Percentiles rank a stretch among this genome's conserved stretches.
phyloP scores from a whole-genome alignment of 2,329 filamentous ascomycete species.

The Fusarium guadeloupense region DNA sequence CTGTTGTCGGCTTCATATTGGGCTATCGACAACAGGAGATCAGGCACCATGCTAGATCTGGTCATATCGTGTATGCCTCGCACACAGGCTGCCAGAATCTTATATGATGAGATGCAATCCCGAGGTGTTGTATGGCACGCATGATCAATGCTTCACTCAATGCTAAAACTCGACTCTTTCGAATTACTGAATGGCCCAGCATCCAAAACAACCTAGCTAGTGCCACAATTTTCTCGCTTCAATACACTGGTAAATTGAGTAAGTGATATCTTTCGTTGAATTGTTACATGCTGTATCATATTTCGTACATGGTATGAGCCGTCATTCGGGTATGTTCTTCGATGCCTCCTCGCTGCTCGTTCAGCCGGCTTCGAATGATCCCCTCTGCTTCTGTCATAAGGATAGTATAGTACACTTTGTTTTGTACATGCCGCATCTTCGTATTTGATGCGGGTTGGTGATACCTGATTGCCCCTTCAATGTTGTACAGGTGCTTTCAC shows the following conservation, averaged over 20 bases:
- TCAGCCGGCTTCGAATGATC: background rate
- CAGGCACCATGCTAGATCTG: too few species aligned
- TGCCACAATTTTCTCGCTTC: background rate
- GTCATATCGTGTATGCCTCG: too few species aligned
- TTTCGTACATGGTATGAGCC: conserved; percentile 22
- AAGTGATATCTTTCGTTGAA: background rate
- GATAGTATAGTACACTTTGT: conserved; percentile 31
- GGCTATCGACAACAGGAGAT: too few species aligned
- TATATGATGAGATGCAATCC: too few species aligned
- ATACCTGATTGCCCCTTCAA: background rate
- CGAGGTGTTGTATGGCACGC: too few species aligned
- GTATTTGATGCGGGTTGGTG: background rate
- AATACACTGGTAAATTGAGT: background rate
- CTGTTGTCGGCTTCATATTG: too few species aligned
- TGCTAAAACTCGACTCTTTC: too few species aligned
- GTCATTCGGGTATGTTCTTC: background rate
- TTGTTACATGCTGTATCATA: conserved; percentile 9
- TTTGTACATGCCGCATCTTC: conserved; percentile 17
- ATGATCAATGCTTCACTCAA: too few species aligned
- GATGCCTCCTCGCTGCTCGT: conserved; percentile 3
- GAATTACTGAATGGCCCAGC: background rate
- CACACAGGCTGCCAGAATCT: too few species aligned
- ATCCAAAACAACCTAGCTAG: background rate
- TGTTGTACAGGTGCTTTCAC: conserved; percentile 4
- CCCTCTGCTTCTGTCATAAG: background rate